These are phyloP conservation scores for Miscanthus lutarioriparius DNA, from an alignment of 176 grass and related monocot species.

Conservation along the genomic window DNA sequence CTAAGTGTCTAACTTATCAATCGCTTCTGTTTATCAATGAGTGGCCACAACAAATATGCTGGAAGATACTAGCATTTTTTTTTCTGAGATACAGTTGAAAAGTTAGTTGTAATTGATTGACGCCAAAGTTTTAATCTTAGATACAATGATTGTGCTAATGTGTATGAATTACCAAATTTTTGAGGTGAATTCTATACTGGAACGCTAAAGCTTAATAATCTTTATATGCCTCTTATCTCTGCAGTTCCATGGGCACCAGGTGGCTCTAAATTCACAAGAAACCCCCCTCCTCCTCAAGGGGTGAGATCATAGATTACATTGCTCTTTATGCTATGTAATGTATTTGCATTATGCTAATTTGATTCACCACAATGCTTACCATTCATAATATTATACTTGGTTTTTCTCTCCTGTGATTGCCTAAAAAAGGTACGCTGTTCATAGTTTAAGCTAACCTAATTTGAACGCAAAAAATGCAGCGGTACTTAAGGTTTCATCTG, in stretches of 20 bases:
- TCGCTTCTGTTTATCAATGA: background rate
- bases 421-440: background rate
- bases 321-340: background rate
- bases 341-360: background rate
- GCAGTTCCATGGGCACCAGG: conserved; percentile 97
- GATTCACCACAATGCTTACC: background rate
- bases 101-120: background rate
- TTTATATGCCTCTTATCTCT: conserved; percentile 20
- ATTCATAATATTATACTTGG: background rate
- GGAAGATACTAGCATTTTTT: background rate
- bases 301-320: conserved; percentile 40
- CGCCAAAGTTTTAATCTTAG: background rate
- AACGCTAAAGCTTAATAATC: background rate
- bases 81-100: background rate
- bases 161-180: background rate
- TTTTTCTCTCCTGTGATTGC: background rate
- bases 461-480: background rate
- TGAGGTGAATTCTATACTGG: background rate
- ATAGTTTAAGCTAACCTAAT: background rate
- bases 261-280: conserved; percentile 84
- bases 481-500: background rate
- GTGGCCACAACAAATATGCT: background rate
- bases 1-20: background rate
- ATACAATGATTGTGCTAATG: background rate
- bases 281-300: conserved; percentile 91